Evolutionary conservation across 805 yeast genomes (phyloP).

Genomic region (Myxozyma geophila): DNA sequence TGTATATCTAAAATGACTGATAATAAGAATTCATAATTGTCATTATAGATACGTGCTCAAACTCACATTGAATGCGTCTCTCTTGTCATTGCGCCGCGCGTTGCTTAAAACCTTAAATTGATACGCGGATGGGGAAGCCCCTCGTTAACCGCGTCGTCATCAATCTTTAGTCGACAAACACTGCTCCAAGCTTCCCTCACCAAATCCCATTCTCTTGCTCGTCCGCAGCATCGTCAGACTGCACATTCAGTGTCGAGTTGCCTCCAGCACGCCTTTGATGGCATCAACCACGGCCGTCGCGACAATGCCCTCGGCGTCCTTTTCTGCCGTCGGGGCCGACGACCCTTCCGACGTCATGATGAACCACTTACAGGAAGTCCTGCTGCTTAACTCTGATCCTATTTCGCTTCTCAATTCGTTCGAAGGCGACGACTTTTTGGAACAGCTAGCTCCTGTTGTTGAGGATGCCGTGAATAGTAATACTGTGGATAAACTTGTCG

Average conservation of each 20-base stretch:
- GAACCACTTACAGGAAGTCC: conserved; percentile 36
- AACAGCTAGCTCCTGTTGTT: conserved; percentile 77
- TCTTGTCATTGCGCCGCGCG: background rate
- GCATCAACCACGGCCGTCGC: conserved; percentile 9
- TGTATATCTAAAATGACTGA: no score
- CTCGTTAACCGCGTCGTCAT: conserved; percentile 1
- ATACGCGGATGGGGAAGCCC: background rate
- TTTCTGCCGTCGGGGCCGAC: conserved; percentile 4
- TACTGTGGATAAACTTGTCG: conserved; percentile 61
- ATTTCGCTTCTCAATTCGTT: conserved; percentile 32
- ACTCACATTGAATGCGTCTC: background rate
- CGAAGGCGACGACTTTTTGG: conserved; percentile 65
- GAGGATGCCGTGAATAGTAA: conserved; percentile 62
- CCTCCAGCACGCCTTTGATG: background rate
- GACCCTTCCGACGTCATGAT: conserved; percentile 24
- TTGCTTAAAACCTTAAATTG: background rate
- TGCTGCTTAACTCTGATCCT: conserved; percentile 37
- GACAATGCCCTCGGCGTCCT: conserved; percentile 1
- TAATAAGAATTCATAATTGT: no score
- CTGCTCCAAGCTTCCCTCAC: background rate
- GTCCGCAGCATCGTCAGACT: background rate
- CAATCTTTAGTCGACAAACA: background rate
- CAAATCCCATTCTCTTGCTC: background rate
- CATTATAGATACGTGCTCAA: background rate
- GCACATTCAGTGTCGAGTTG: background rate